phyloP scores from a whole-genome alignment of 495 filamentous ascomycete species.

The Penicillium lagena region DNA sequence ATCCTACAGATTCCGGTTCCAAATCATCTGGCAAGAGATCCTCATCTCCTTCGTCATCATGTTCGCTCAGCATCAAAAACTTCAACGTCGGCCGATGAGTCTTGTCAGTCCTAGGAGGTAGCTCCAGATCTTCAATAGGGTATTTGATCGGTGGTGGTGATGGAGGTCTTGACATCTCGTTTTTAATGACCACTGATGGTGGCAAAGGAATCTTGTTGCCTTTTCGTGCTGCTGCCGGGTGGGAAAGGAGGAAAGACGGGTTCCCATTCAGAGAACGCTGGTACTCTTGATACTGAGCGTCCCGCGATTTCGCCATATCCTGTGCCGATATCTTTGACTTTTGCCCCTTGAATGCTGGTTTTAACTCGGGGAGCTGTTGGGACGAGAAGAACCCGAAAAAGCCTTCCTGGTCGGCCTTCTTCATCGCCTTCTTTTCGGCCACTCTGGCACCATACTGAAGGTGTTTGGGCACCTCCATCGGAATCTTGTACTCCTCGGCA shows the following conservation, averaged over 20 bases:
- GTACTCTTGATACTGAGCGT: constrained; percentile 47
- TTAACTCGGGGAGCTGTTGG: constrained; percentile 66
- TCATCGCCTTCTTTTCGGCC: constrained; percentile 70
- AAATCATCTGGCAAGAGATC: constrained; percentile 52
- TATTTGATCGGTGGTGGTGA: constrained; percentile 82
- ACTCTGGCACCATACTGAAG: constrained; percentile 74
- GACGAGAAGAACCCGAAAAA: constrained; percentile 48
- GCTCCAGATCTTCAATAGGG: constrained; percentile 88
- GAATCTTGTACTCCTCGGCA: constrained; percentile 77
- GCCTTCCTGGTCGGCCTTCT: constrained; percentile 55
- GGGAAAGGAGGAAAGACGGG: constrained; percentile 35
- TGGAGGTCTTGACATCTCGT: constrained; percentile 41
- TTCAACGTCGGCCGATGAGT: constrained; percentile 66
- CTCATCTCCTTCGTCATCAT: constrained; percentile 33
- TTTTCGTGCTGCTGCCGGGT: constrained; percentile 1
- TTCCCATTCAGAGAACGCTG: constrained; percentile 46
- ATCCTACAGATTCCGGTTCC: constrained; percentile 70
- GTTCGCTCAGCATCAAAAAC: constrained; percentile 59
- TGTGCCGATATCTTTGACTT: constrained; percentile 54
- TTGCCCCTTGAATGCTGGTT: constrained; percentile 72
- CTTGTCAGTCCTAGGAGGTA: constrained; percentile 54
- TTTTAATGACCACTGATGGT: constrained; percentile 30
- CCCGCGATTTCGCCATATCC: constrained; percentile 37
- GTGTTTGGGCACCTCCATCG: constrained; percentile 74
- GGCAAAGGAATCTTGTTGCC: constrained; percentile 19